Evolutionary conservation across 345 rosid genomes (phyloP).

Genomic region (Pistacia vera): DNA sequence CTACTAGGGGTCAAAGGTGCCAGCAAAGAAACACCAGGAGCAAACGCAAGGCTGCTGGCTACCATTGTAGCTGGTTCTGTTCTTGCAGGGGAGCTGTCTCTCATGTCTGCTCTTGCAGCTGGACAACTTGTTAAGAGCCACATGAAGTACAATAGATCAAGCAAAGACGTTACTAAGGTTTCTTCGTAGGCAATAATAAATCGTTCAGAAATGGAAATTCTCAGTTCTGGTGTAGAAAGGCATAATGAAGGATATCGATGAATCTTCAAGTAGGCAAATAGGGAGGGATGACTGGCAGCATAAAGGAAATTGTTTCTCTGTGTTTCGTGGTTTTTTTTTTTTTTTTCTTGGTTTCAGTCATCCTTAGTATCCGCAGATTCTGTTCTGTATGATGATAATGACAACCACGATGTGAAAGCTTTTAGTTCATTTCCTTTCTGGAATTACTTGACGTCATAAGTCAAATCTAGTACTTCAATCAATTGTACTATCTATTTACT

Average conservation of each 20-base stretch:
- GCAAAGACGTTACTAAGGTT: constrained; percentile 45
- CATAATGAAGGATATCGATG: constrained; percentile 3
- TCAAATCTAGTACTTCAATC: background rate
- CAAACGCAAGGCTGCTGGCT: constrained; percentile 60
- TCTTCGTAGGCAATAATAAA: constrained; percentile 8
- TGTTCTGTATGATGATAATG: background rate
- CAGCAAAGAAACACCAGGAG: constrained; percentile 52
- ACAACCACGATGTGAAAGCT: background rate
- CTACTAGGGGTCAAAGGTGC: constrained; percentile 77
- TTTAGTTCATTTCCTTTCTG: background rate
- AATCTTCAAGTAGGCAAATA: background rate
- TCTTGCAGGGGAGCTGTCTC: constrained; percentile 71
- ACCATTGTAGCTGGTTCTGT: constrained; percentile 64
- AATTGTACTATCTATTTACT: background rate
- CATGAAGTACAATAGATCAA: constrained; percentile 76
- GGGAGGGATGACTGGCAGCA: background rate
- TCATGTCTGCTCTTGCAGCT: constrained; percentile 73
- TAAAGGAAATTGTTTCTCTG: background rate
- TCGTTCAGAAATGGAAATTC: background rate
- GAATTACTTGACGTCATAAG: background rate
- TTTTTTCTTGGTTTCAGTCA: background rate
- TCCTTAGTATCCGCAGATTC: constrained; percentile 17
- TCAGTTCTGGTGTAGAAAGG: constrained; percentile 3
- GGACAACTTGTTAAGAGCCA: constrained; percentile 76
- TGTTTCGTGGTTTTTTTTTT: background rate